Percentiles rank a stretch among this genome's conserved stretches.
Conservation (phyloP, 2,329 filamentous ascomycete genomes). For the Fusarium sp. region DNA sequence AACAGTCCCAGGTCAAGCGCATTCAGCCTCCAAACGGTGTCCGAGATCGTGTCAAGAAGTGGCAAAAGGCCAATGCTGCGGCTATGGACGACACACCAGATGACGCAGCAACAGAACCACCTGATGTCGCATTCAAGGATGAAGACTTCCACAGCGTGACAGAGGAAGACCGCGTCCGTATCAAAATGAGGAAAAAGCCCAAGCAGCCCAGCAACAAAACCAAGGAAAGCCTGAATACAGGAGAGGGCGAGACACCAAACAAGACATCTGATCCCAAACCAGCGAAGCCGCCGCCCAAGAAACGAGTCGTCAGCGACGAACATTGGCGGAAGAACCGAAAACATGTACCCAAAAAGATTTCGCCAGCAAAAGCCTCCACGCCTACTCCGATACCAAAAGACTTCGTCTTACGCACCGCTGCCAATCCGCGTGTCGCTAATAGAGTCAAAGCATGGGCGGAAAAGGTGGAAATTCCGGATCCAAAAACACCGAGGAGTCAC, state of each 20-base stretch:
- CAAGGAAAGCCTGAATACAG: slow-evolving; percentile 41
- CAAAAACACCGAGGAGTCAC: slow-evolving; percentile 50
- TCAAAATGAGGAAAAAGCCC: slow-evolving; percentile 60
- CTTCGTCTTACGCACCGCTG: slow-evolving; percentile 62
- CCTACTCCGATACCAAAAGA: slow-evolving; percentile 62
- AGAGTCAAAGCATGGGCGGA: slow-evolving; percentile 71
- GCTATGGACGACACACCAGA: slow-evolving; percentile 65
- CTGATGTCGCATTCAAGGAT: slow-evolving; percentile 67
- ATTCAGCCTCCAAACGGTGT: slow-evolving; percentile 73
- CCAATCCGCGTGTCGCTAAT: slow-evolving; percentile 64
- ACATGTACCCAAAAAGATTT: slow-evolving; percentile 55
- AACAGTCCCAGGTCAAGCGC: slow-evolving; percentile 65
- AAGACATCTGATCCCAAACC: slow-evolving; percentile 31
- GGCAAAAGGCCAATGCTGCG: slow-evolving; percentile 81
- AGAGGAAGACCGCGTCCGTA: slow-evolving; percentile 67
- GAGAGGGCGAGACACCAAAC: slow-evolving; percentile 33
- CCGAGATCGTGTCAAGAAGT: slow-evolving; percentile 80
- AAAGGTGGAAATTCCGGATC: slow-evolving; percentile 61
- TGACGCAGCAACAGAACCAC: slow-evolving; percentile 64
- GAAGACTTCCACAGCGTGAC: slow-evolving; percentile 67
- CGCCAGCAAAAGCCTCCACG: slow-evolving; percentile 47
- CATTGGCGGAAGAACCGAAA: slow-evolving; percentile 79
- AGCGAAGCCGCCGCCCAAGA: slow-evolving; percentile 72
- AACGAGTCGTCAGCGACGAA: slow-evolving; percentile 91
- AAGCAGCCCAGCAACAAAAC: slow-evolving; percentile 49